Evolutionary conservation across 2,329 filamentous ascomycete genomes (phyloP).

Genomic region (Trichoderma citrinoviride): DNA sequence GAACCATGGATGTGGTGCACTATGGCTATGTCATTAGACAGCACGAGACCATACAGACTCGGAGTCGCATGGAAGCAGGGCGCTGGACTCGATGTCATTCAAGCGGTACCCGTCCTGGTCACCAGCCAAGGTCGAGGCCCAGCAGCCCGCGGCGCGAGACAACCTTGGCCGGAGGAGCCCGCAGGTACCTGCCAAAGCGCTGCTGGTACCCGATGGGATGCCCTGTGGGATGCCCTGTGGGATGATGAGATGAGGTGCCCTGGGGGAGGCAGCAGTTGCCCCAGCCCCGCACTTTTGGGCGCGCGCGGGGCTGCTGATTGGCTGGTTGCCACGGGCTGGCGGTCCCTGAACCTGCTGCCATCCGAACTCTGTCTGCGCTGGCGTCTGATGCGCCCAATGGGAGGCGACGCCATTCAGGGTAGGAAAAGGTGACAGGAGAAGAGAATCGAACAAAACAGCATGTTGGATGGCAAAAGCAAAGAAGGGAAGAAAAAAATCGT

Average conservation of each 20-base stretch:
- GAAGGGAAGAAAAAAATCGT: background rate
- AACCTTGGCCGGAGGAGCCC: background rate
- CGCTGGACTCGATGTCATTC: no score
- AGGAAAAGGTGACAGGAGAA: no score
- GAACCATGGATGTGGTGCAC: no score
- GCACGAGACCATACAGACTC: no score
- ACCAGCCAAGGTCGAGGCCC: no score
- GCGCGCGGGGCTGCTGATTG: background rate
- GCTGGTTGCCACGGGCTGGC: background rate
- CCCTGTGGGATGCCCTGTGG: background rate
- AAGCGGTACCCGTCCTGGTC: no score
- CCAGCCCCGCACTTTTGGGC: background rate
- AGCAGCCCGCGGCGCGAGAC: no score
- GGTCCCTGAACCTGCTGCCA: background rate
- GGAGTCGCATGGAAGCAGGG: no score
- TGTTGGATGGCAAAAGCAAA: background rate
- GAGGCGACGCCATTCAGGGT: background rate
- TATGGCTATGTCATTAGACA: no score
- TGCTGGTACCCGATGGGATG: background rate
- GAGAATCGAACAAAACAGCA: background rate
- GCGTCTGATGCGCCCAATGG: background rate
- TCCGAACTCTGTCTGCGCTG: constrained; percentile 1
- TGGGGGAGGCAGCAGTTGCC: background rate
- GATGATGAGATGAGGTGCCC: no score
- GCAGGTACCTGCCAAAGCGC: background rate